Evolutionary conservation across 225 moss, liverwort and hornwort species (phyloP).

Genomic region (Sphagnum contortum): DNA sequence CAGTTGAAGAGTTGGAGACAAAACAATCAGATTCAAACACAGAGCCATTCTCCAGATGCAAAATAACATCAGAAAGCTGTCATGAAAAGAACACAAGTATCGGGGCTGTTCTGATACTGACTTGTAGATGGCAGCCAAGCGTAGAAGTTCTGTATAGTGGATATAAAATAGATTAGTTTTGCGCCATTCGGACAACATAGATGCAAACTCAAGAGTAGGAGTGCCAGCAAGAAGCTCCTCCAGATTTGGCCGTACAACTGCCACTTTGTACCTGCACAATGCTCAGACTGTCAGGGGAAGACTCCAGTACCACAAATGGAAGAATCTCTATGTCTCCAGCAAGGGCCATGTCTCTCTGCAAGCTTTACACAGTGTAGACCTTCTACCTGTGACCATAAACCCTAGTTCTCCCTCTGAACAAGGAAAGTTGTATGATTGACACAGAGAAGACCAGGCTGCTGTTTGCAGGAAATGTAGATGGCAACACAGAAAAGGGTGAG

Average conservation of each 20-base stretch:
- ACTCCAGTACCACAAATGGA: background rate
- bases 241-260: slow-evolving; percentile 63
- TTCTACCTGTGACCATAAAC: background rate
- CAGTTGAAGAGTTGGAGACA: no score
- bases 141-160: slow-evolving; percentile 81
- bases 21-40: no score
- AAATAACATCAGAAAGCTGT: no score
- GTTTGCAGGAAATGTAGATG: no score
- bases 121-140: slow-evolving; percentile 83
- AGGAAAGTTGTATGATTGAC: slow-evolving; percentile 3
- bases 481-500: no score
- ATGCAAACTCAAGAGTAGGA: slow-evolving; percentile 65
- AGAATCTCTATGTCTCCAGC: background rate
- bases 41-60: no score
- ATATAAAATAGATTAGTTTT: slow-evolving; percentile 60
- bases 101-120: slow-evolving; percentile 11
- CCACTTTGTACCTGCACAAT: slow-evolving; percentile 70
- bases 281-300: slow-evolving; percentile 3
- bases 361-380: background rate
- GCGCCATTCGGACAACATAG: slow-evolving; percentile 73
- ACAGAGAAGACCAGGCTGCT: no score
- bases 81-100: no score
- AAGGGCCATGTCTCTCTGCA: background rate
- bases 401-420: background rate
- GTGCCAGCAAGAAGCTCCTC: slow-evolving; percentile 70